Evolutionary conservation across 2,329 filamentous ascomycete genomes (phyloP), one percentile per base, ranked within the genome.

Genomic region (Orbilia javanica): DNA sequence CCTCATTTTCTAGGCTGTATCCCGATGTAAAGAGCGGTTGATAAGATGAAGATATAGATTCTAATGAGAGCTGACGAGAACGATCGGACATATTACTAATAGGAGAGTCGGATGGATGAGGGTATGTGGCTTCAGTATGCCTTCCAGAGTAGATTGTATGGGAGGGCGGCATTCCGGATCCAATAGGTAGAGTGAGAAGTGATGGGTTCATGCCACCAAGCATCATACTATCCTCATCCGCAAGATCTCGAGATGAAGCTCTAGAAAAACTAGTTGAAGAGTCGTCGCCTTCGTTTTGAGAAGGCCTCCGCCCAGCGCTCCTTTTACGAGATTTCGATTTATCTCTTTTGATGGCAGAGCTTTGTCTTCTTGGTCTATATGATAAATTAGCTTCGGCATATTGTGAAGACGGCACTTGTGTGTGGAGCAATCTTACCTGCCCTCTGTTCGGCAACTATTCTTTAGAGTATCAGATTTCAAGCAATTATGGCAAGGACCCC

Each of bases 401-500:
- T 62, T 27, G 20, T 55, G 25, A 20, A 36, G 15, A 29, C 74
- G 67, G 67, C 66, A 78, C 63, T 71, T 71, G 31, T 18, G 8
- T 15, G 55, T 31, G 15, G 29, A 44, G 25, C 42, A 67, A 29
- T 39, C 69, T 79, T 74, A 79, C 75, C 75, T 79, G 69, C 68
- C 69, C 53, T 79, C 75, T 0, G 69, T 74, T 62, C 75, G 53
- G 63, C 75, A 79, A 42, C 36, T 79, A 15, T 29, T 65, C 18
- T 79, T 79, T 20, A 79, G 39, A 57, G 44, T 52, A 31, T 73
- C 75, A 20, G 75, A 79, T 53, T 79, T 79, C 48, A 65, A 60
- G 46, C 75, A 79, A 29, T 79, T 79, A 11, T 73, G 69, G 57
- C 75, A 79, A 53, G 75, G 68, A 22, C 75, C 75, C n/a, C 75